Conservation (phyloP, 2,329 filamentous ascomycete species). For the Phyllosticta citribraziliensis region DNA sequence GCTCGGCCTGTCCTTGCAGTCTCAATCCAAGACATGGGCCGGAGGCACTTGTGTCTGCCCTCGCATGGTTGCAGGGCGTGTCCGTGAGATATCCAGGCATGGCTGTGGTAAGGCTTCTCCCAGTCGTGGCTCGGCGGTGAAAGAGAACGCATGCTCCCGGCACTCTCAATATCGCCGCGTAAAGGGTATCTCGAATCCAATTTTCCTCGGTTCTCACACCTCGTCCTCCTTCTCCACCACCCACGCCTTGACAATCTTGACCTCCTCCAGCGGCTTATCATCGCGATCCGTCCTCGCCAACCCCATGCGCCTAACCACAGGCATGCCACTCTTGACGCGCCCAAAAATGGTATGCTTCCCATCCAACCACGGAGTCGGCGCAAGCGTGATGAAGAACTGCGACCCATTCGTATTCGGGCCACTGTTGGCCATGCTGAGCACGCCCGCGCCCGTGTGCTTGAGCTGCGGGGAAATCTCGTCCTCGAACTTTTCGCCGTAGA, state of each 20-base stretch:
- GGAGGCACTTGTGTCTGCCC: no score
- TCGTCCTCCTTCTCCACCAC: slow-evolving; percentile 51
- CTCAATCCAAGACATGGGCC: no score
- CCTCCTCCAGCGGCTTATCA: slow-evolving; percentile 71
- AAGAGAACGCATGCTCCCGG: neutral
- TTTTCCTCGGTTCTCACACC: neutral
- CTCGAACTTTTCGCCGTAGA: slow-evolving; percentile 88
- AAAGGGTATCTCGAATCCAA: neutral
- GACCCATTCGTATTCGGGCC: slow-evolving; percentile 89
- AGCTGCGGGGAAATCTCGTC: slow-evolving; percentile 75
- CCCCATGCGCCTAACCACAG: slow-evolving; percentile 78
- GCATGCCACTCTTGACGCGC: slow-evolving; percentile 72
- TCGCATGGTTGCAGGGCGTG: no score
- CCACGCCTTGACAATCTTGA: slow-evolving; percentile 66
- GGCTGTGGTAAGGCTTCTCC: no score
- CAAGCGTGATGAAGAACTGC: slow-evolving; percentile 93
- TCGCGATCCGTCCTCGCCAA: slow-evolving; percentile 73
- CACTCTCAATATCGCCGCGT: neutral
- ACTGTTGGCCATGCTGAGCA: slow-evolving; percentile 95
- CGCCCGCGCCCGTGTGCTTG: slow-evolving; percentile 85
- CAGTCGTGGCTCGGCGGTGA: neutral
- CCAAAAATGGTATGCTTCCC: slow-evolving; percentile 97
- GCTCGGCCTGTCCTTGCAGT: no score
- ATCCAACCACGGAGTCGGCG: slow-evolving; percentile 91
- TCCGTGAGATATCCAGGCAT: no score